Base-by-base conservation (phyloP, 2,329 filamentous ascomycete species). In the Fusarium sp. region DNA sequence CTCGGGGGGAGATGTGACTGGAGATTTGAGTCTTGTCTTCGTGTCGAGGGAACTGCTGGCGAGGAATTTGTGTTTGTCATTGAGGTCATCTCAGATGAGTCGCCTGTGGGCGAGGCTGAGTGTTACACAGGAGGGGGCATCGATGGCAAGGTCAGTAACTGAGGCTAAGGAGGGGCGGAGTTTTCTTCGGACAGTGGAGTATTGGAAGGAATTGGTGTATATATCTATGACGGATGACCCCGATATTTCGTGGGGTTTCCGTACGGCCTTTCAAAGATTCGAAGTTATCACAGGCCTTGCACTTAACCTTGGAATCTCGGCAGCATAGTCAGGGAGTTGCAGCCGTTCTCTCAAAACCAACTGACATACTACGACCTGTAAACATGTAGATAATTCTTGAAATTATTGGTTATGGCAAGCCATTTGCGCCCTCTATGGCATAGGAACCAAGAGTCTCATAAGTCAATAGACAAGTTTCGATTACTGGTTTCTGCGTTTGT, bases 31-130 rank as follows among this genome's bases (percentile, higher is more conserved):
- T 73, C 62, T 20, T 47, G 45, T 30, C 39, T 31, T 41, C 16
- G 12, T 24, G 67, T 75, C 60, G 39, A 74, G 57, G 39, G 71
- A 62, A 15, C 73, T 65, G 30, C 69, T 67, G 30, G 65, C 26
- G 47, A 68, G 50, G 45, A 65, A 39, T 24, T 55, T 48, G 13
- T 41, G 44, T 22, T 42, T 42, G 18, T 16, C 53, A 22, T 36
- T 30, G 20, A n/a, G 39, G 28, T 33, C 42, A 31, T 61, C 61
- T 48, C 65, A 65, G 28, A 45, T n/a, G 26, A 70, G 68, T 39
- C 65, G 65, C 15, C 58, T 47, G 41, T 45, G 70, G 36, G 65
- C 42, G 22, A 56, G 39, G n/a, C 24, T 30, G 7, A 54, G 31
- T 59, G 45, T n/a, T 16, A 74, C 11, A 5, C 61, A 45, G 26